Conservation (phyloP, 148 eudicot species). For the Vaccinium corymbosum region DNA sequence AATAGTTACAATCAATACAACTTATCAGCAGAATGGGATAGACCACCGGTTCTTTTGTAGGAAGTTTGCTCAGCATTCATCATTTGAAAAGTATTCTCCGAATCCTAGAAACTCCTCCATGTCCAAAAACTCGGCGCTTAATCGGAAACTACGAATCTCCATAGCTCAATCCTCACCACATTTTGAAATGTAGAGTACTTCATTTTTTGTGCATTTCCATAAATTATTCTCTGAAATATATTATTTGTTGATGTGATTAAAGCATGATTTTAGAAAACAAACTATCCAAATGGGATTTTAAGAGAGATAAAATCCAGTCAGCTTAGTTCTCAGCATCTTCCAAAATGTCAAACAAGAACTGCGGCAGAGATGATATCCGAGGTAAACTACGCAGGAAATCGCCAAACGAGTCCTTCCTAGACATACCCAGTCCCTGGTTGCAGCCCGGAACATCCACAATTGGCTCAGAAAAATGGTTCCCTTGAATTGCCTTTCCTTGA, state of each 20-base stretch:
- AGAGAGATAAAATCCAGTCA: slow-evolving; percentile 9
- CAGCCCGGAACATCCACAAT: slow-evolving; percentile 20
- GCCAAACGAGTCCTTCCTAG: slow-evolving; percentile 68
- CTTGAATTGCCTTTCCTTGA: slow-evolving; percentile 16
- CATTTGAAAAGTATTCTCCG: slow-evolving; percentile 57
- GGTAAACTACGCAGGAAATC: slow-evolving; percentile 71
- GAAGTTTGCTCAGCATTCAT: slow-evolving; percentile 38
- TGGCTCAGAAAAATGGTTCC: slow-evolving; percentile 6
- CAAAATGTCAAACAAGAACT: slow-evolving; percentile 62
- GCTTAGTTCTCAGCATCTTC: slow-evolving; percentile 60
- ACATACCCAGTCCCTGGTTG: slow-evolving; percentile 44
- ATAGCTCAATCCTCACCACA: not conserved
- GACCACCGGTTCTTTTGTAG: not conserved
- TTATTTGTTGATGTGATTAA: not conserved
- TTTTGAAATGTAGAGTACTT: not conserved
- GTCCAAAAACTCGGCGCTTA: slow-evolving; percentile 5
- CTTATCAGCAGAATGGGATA: not conserved
- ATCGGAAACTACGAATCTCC: not conserved
- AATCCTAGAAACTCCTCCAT: slow-evolving; percentile 36
- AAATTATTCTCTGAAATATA: not conserved
- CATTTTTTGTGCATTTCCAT: not conserved
- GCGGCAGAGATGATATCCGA: slow-evolving; percentile 72
- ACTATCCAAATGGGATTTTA: not conserved
- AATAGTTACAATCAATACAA: not conserved
- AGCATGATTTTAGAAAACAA: not conserved